Base-by-base conservation (phyloP, 2,329 filamentous ascomycete genomes). In the Diaporthe nobilis region DNA sequence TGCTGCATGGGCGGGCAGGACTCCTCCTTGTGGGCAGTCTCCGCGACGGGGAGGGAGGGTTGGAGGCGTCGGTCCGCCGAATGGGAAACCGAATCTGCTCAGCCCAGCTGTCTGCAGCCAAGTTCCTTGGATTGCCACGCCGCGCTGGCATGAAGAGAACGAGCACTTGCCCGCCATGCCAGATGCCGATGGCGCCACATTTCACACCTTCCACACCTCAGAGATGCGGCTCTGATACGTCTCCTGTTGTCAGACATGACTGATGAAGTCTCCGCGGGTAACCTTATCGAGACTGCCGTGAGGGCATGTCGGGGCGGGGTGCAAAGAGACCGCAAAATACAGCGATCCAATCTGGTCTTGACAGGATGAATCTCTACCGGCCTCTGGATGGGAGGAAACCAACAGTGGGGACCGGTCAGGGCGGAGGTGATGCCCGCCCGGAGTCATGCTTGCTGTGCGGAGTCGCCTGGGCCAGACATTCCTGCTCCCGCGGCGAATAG, bases 191-290 rank as follows among this genome's bases (percentile, higher is more conserved):
- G 47, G 47, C 44, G 47, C 65, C 47, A 68, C 49, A 70, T 42
- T 42, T 70, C 34, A 55, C 49, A 55, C 65, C 28, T 25, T 70
- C 47, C 65, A 70, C 65, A 70, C 65, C 49, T 55, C 49, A 55
- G 49, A 53, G 65, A 70, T 55, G 65, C 65, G 65, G 65, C 65
- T 70, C 65, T 70, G 65, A 70, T 55, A 70, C 65, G 49, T 70
- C 65, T 70, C 65, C 65, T 9, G 49, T 55, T n/a, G 47, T 70
- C 49, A 51, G 65, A 55, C 65, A 67, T 70, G 65, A 70, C 65
- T 70, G 65, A 42, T 53, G 47, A 25, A 68, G 47, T 68, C 65
- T 42, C 47, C 31, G 65, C 65, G 65, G 65, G 65, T 55, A 70
- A 70, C 65, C 65, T 70, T 70, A 70, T 28, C 12, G 22, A 70